Evolutionary conservation across 2,329 filamentous ascomycete genomes (phyloP).

Genomic region (Nannizzia gypsea): DNA sequence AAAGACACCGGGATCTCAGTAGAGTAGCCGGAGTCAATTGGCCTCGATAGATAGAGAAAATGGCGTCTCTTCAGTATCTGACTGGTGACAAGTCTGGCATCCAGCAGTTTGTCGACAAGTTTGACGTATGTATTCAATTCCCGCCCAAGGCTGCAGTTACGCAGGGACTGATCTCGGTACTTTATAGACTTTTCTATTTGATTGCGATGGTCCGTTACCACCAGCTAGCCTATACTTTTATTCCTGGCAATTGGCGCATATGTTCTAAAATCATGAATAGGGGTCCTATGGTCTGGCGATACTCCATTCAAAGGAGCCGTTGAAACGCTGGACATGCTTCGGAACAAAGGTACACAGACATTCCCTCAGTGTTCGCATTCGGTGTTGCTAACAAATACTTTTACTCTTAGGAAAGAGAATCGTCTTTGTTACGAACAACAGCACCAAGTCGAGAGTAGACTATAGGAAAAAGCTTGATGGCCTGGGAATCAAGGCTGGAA

Average conservation of each 20-base stretch:
- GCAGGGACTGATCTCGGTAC: background rate
- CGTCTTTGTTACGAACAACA: conserved; percentile 98
- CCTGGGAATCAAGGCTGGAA: conserved; percentile 65
- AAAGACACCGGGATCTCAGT: background rate
- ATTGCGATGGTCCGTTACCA: conserved; percentile 71
- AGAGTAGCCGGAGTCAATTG: background rate
- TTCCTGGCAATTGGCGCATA: background rate
- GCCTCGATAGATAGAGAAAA: background rate
- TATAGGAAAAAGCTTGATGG: conserved; percentile 83
- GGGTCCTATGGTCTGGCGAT: conserved; percentile 93
- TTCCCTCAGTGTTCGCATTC: background rate
- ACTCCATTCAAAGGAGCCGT: conserved; percentile 74
- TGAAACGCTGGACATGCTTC: conserved; percentile 73
- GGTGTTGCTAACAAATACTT: background rate
- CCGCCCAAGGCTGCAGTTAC: background rate
- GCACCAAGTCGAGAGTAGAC: conserved; percentile 84
- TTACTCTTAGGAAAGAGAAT: conserved; percentile 62
- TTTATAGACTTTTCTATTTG: conserved; percentile 73
- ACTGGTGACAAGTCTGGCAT: conserved; percentile 69
- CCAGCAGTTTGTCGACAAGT: conserved; percentile 72
- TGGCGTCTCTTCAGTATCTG: conserved; percentile 45
- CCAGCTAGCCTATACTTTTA: background rate
- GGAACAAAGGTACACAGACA: conserved; percentile 62
- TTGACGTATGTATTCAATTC: conserved; percentile 58
- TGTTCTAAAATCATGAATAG: conserved; percentile 41